Base-by-base conservation (phyloP, 257 asterid species). In the Lycium ferocissimum region DNA sequence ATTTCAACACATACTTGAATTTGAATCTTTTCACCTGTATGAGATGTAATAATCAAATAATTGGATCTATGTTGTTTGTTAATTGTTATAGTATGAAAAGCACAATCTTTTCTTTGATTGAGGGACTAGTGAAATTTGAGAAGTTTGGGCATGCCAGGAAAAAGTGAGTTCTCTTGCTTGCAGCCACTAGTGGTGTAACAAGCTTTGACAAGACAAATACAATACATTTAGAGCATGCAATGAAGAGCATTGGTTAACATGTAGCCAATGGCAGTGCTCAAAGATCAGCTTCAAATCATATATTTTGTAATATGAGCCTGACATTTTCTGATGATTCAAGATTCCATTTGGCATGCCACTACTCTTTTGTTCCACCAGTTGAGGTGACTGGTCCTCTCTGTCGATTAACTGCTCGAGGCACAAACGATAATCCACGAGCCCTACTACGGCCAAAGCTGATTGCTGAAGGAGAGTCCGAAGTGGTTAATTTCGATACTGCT, bases 361-460 rank as follows among this genome's bases (percentile, higher is more conserved):
- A 88, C 72, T 61, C 76, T 84, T 62, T 79, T 49, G 80, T 85
- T 62, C 83, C 86, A 47, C 80, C 85, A 6, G 76, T 71, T 66
- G 89, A 72, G 35, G 71, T 85, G 49, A 84, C 88, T n/a, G 89
- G 87, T 85, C 87, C 89, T 83, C 83, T 90, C 85, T 87, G 93
- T 86, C 86, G 92, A 84, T 89, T 94, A 87, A 91, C 54, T 17
- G 97, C 89, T 13, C 98, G 88, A 79, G 99, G 98, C 83, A 92
- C 92, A 49, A 96, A 95, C 53, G 95, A 67, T 78, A 94, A 79
- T 54, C 97, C 98, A 17, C 93, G 95, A 78, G 88, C 80, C 66
- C 89, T 92, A 82, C 93, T 94, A 43, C 91, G 96, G 66, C 98
- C 99, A 83, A 96, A 96, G 89, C 97, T 96, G 83, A 95, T 84